Evolutionary conservation across 163 green algal species (phyloP).

Genomic region (Chloromonas sp.): DNA sequence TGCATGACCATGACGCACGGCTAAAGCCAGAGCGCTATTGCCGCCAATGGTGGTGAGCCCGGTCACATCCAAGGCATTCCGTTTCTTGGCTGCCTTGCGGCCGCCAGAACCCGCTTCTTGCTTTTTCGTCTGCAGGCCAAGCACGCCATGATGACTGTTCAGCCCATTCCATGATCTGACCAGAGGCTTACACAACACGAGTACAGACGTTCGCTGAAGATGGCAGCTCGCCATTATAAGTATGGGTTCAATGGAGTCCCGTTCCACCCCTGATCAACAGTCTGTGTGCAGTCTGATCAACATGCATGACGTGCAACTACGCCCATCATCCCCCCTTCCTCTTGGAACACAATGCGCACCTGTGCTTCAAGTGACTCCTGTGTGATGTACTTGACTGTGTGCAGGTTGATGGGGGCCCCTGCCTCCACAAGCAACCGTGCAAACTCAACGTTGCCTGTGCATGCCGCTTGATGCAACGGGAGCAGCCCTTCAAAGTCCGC

Average conservation of each 20-base stretch:
- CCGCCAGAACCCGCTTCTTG: constrained; percentile 3
- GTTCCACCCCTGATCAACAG: too few relatives aligned
- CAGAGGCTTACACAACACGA: neutral
- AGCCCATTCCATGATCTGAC: neutral
- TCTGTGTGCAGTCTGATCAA: too few relatives aligned
- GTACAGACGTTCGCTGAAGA: neutral
- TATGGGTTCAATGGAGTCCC: too few relatives aligned
- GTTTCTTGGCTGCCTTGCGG: constrained; percentile 10
- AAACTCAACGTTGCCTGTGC: constrained; percentile 25
- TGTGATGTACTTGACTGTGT: constrained; percentile 35
- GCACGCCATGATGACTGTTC: neutral
- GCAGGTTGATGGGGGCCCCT: constrained; percentile 28
- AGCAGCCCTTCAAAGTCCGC: constrained; percentile 38
- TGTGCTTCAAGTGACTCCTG: constrained; percentile 30
- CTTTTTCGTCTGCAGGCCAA: constrained; percentile 13
- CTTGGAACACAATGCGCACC: neutral
- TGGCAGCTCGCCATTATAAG: neutral
- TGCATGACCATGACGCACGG: constrained; percentile 28
- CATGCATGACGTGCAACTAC: too few relatives aligned
- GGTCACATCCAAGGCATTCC: constrained; percentile 19
- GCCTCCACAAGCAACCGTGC: constrained; percentile 20
- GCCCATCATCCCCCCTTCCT: too few relatives aligned
- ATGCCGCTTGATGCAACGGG: constrained; percentile 34
- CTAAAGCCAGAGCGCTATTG: constrained; percentile 30
- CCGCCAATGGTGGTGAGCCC: constrained; percentile 35